Evolutionary conservation across 805 yeast genomes (phyloP), one percentile per base, ranked within the genome.

Genomic region (Nakazawaea ernobii): DNA sequence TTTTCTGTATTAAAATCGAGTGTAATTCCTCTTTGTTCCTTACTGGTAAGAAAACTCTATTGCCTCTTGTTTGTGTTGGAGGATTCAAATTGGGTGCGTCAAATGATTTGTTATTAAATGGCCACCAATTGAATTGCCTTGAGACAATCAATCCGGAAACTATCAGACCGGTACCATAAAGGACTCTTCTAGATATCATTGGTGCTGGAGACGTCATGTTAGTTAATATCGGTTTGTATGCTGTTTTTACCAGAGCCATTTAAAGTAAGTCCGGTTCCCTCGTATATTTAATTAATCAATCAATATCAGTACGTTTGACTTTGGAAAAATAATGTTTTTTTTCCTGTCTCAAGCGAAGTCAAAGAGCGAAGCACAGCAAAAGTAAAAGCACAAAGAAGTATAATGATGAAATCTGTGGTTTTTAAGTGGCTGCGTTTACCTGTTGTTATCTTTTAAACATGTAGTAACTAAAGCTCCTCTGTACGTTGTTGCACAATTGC

Each of bases 11-110:
- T 33, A 81, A 54, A 28, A 75, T 55, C 32, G 75, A 74, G 45
- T 82, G 79, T 39, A 88, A 63, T 54, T 88, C 95, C 45, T 70
- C 65, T 17, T 75, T 74, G 4, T 75, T 70, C 51, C 82, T 69
- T 15, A 87, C 68, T 35, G 82, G 75, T n/a, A 73, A 59, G 52
- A 74, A 78, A 29, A 75, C 67, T 27, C 80, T 55, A 50, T 75
- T 61, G 30, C 58, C 62, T 39, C 57, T 58, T 3, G 62, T 57
- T 0, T 54, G 39, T 9, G 59, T 45, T 9, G 74, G 74, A 2
- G 75, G 75, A 42, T 68, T 67, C 11, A 69, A 48, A 8, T 68
- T 58, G 4, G 43, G 47, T 10, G 42, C 43, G n/a, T 20, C 14
- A 17, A 35, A 36, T 17, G 51, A 49, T 28, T 54, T 56, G 8